A percentile compares a stretch with the other conserved stretches of the same genome.
These are phyloP conservation scores for Phlebiopsis gigantea DNA, from an alignment of 768 basidiomycete genomes.

Conservation along the genomic window DNA sequence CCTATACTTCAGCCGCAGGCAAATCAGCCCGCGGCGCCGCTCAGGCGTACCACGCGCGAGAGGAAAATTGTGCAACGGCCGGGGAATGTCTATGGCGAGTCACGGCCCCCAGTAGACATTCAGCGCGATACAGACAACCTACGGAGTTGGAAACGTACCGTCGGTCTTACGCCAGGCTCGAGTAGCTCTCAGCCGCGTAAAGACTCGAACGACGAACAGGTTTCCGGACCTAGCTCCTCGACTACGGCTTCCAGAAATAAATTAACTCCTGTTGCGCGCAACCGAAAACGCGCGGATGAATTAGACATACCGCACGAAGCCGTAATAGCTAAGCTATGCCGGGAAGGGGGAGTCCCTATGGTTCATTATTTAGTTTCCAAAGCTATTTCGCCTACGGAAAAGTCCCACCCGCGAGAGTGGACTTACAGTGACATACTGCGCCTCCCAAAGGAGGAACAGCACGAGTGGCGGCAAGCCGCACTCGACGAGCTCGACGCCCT, in stretches of 20 bases:
- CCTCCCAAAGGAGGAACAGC: slow-evolving; percentile 1
- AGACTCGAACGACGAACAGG: background rate
- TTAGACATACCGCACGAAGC: too few relatives aligned
- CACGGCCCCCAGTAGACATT: background rate
- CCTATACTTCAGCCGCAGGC: too few relatives aligned
- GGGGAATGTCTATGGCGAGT: background rate
- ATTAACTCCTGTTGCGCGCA: too few relatives aligned
- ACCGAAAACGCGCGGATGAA: too few relatives aligned
- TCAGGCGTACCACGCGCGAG: background rate
- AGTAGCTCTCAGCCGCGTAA: background rate
- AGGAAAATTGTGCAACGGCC: background rate
- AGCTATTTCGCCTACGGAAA: background rate
- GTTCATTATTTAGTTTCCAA: background rate
- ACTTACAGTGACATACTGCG: slow-evolving; percentile 2
- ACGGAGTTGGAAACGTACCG: background rate
- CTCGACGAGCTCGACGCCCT: slow-evolving; percentile 5
- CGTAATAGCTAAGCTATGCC: background rate
- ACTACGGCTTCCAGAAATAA: too few relatives aligned
- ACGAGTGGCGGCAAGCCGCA: slow-evolving; percentile 4
- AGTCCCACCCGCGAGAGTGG: slow-evolving; percentile 1
- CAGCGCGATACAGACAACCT: background rate
- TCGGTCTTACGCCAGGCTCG: background rate
- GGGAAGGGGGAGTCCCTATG: background rate
- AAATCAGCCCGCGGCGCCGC: background rate
- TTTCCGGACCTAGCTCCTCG: background rate